Conservation (phyloP, 768 basidiomycete species). For the Rhizopogon salebrosus region DNA sequence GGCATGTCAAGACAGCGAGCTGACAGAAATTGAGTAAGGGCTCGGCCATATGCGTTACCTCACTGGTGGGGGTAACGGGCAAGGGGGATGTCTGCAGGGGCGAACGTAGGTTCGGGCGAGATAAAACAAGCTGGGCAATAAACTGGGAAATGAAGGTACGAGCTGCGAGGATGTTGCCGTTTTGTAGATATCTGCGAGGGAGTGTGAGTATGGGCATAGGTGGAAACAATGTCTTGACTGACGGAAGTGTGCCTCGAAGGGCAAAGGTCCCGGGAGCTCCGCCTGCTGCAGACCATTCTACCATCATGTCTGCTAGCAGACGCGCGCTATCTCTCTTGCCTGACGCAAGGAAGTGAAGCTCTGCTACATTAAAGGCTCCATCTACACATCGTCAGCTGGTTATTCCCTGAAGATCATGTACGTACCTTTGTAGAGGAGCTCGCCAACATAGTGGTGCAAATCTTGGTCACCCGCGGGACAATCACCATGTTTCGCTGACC, state of each 20-base stretch:
- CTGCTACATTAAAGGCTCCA: conserved; percentile 67
- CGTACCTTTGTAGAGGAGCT: conserved; percentile 78
- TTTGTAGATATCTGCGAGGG: conserved; percentile 59
- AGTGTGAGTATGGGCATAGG: conserved; percentile 6
- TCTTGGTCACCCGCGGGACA: conserved; percentile 85
- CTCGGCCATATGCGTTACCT: conserved; percentile 73
- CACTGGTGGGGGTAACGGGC: conserved; percentile 40
- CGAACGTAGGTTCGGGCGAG: conserved; percentile 37
- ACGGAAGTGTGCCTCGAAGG: conserved; percentile 83
- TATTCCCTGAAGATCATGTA: not conserved
- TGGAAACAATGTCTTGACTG: conserved; percentile 9
- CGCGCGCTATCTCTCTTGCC: conserved; percentile 88
- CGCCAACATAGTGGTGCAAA: conserved; percentile 87
- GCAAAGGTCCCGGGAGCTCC: conserved; percentile 69
- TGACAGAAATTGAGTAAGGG: conserved; percentile 84
- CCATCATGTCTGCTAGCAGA: conserved; percentile 79
- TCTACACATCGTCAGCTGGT: conserved; percentile 41
- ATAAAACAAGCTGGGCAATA: conserved; percentile 53
- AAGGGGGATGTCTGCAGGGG: conserved; percentile 40
- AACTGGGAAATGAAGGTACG: conserved; percentile 88
- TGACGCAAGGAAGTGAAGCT: conserved; percentile 77
- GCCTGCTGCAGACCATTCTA: conserved; percentile 65
- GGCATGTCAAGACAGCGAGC: conserved; percentile 82
- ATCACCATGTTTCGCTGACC: conserved; percentile 76
- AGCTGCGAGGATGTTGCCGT: conserved; percentile 89